These are phyloP conservation scores for Venturia aucupariae DNA, from an alignment of 2,329 filamentous ascomycete genomes.

Conservation along the genomic window DNA sequence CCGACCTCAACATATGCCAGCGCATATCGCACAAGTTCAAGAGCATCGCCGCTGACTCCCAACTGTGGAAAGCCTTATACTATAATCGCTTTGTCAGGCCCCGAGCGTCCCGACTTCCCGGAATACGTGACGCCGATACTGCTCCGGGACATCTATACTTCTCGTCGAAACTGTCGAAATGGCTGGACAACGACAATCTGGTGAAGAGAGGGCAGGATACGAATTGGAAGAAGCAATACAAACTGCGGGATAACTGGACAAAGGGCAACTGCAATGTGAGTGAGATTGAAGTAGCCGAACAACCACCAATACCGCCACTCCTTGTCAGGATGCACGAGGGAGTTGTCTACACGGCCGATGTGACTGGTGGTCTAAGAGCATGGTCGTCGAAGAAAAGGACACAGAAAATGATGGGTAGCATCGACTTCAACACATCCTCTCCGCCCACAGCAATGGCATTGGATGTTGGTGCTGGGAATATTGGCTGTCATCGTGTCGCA, in stretches of 20 bases:
- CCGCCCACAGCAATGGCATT: slow-evolving; percentile 57
- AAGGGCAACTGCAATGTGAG: slow-evolving; percentile 70
- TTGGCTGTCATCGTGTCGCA: slow-evolving; percentile 25
- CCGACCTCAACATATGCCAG: slow-evolving; percentile 14
- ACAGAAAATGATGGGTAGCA: slow-evolving; percentile 49
- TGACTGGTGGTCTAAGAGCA: slow-evolving; percentile 58
- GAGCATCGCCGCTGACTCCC: slow-evolving; percentile 65
- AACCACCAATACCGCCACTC: slow-evolving; percentile 47
- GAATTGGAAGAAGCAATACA: slow-evolving; percentile 86
- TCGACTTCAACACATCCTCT: slow-evolving; percentile 15
- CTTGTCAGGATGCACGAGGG: slow-evolving; percentile 71
- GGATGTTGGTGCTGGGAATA: slow-evolving; percentile 33
- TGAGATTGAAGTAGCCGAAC: slow-evolving; percentile 57
- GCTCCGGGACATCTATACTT: slow-evolving; percentile 25
- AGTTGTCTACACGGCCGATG: slow-evolving; percentile 68
- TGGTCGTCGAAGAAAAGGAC: slow-evolving; percentile 57
- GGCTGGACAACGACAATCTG: slow-evolving; percentile 51
- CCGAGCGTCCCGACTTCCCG: slow-evolving; percentile 65
- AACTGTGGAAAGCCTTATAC: slow-evolving; percentile 86
- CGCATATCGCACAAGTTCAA: slow-evolving; percentile 58
- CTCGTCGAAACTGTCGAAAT: slow-evolving; percentile 48
- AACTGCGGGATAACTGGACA: slow-evolving; percentile 84
- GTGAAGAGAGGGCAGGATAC: slow-evolving; percentile 43
- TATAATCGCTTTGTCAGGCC: slow-evolving; percentile 80
- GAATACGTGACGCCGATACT: slow-evolving; percentile 35